phyloP scores from a whole-genome alignment of 148 eudicot genomes.

The Diospyros kaki region DNA sequence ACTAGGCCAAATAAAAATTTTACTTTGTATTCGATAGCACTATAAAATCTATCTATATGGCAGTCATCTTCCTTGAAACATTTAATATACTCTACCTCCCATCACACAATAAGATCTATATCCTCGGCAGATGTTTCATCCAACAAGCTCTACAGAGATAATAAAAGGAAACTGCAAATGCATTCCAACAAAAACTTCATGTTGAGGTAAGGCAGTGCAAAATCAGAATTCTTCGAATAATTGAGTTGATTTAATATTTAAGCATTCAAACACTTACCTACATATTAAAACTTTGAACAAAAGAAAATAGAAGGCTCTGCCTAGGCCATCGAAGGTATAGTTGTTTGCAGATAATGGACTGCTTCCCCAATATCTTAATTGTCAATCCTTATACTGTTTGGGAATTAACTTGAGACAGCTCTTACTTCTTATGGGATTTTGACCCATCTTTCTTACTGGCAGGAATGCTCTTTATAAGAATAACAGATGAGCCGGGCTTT shows the following conservation, averaged over 20 bases:
- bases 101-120: no score
- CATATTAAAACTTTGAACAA: not conserved
- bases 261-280: not conserved
- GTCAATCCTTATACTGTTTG: not conserved
- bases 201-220: not conserved
- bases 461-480: slow-evolving; percentile 42
- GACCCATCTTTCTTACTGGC: slow-evolving; percentile 22
- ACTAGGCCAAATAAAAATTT: no score
- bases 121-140: not conserved
- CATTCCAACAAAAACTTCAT: not conserved
- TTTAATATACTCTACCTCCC: no score
- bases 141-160: not conserved
- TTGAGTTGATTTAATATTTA: not conserved
- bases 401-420: slow-evolving; percentile 13
- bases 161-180: not conserved
- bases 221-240: not conserved
- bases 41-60: no score
- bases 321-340: not conserved
- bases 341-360: not conserved
- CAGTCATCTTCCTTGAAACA: no score
- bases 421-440: slow-evolving; percentile 3
- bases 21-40: no score
- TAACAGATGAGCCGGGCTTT: slow-evolving; percentile 37
- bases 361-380: not conserved
- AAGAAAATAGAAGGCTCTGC: not conserved